Percentiles rank a stretch among this genome's conserved stretches.
Evolutionary conservation across 495 filamentous ascomycete species (phyloP).

Genomic region (Penicillium maclennaniae): DNA sequence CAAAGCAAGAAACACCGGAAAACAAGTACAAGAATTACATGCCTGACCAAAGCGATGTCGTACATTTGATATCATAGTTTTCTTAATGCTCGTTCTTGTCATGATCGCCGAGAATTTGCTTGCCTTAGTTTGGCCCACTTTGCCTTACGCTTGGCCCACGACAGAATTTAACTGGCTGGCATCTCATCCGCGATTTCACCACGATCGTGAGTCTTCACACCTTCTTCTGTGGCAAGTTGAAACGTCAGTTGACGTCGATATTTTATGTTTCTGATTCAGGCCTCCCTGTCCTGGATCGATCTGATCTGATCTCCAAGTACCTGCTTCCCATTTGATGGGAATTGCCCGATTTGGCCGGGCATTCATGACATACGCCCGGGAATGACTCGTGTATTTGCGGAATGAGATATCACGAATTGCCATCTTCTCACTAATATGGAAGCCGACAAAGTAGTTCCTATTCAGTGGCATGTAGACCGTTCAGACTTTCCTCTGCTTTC

Average conservation of each 20-base stretch:
- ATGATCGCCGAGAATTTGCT: background rate
- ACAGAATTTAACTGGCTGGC: conserved; percentile 11
- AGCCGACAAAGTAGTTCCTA: no score
- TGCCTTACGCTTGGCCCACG: background rate
- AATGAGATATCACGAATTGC: background rate
- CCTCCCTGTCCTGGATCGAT: background rate
- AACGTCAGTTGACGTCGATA: background rate
- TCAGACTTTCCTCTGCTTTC: no score
- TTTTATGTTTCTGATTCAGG: background rate
- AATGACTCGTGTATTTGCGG: background rate
- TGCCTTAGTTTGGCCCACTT: background rate
- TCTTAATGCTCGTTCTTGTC: background rate
- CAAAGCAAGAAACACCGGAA: background rate
- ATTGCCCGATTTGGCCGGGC: background rate
- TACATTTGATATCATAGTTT: background rate
- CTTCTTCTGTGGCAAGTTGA: background rate
- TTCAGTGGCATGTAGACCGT: no score
- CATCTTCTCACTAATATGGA: no score
- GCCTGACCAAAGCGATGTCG: background rate
- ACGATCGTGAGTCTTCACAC: background rate
- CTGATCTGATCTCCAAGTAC: no score
- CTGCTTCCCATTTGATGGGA: background rate
- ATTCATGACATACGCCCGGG: background rate
- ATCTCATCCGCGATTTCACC: conserved; percentile 12
- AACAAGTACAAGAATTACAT: background rate